phyloP scores from a whole-genome alignment of 2,329 filamentous ascomycete species.

The Beauveria medogensis region DNA sequence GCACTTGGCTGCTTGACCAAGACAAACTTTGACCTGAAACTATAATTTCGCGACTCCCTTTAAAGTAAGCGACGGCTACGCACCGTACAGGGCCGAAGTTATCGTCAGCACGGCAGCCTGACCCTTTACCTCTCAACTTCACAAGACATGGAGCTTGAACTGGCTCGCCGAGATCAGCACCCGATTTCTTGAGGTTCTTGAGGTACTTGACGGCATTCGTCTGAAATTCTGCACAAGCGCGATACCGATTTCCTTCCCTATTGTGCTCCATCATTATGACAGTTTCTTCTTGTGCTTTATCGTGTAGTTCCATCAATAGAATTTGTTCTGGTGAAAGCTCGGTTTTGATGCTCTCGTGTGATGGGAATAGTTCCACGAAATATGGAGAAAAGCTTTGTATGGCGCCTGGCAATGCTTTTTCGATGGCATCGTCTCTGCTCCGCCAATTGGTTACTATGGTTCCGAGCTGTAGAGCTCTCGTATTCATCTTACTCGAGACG shows the following conservation, averaged over 20 bases:
- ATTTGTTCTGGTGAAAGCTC: neutral
- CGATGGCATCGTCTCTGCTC: neutral
- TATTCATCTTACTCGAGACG: neutral
- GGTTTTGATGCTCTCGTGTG: neutral
- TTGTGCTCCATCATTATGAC: neutral
- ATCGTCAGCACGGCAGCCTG: neutral
- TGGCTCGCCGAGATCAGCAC: neutral
- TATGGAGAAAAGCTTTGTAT: neutral
- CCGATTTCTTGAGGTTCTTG: neutral
- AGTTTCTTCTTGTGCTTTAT: neutral
- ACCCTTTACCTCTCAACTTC: neutral
- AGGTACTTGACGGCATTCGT: neutral
- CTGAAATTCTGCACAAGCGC: neutral
- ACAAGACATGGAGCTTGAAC: neutral
- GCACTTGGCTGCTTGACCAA: neutral
- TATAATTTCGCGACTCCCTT: neutral
- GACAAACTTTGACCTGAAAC: neutral
- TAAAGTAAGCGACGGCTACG: neutral
- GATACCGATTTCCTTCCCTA: neutral
- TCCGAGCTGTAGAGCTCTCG: neutral
- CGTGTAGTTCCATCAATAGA: neutral
- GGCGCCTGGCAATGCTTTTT: neutral
- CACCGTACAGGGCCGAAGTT: neutral
- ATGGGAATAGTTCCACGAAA: neutral
- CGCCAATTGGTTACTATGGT: neutral